Conservation (phyloP, 2,329 filamentous ascomycete species). For the Botrytis porri region DNA sequence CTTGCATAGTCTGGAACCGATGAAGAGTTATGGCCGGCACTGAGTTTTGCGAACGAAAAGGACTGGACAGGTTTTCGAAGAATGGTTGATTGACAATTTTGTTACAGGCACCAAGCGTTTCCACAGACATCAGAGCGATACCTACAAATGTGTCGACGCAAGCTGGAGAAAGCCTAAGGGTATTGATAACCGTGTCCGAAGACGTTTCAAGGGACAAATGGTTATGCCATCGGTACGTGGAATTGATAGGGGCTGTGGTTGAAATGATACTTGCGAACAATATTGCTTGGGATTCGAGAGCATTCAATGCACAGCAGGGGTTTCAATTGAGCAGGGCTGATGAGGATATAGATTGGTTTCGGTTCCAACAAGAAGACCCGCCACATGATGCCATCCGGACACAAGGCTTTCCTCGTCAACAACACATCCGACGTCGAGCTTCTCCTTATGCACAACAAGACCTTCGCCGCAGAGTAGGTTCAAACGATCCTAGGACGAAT, state of each 20-base stretch:
- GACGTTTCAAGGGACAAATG: constrained; percentile 94
- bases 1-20: not conserved
- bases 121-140: constrained; percentile 95
- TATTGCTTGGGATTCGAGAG: constrained; percentile 4
- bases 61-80: not conserved
- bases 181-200: constrained; percentile 97
- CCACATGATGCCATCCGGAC: constrained; percentile 97
- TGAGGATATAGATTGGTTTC: constrained; percentile 77
- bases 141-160: constrained; percentile 85
- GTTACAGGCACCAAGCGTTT: constrained; percentile 84
- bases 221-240: constrained; percentile 94
- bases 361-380: constrained; percentile 99
- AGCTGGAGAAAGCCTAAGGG: constrained; percentile 99
- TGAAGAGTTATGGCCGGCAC: not conserved
- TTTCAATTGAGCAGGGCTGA: constrained; percentile 28
- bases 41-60: not conserved
- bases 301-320: constrained; percentile 14
- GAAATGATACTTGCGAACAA: not conserved
- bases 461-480: constrained; percentile 94
- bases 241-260: constrained; percentile 7
- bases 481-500: not conserved
- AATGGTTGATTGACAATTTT: constrained; percentile 24
- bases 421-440: constrained; percentile 95
- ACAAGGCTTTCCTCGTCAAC: constrained; percentile 99
- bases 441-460: constrained; percentile 99